These are phyloP conservation scores for Diutina pseudorugosa DNA, from an alignment of 1,139 yeast species.

Conservation along the genomic window DNA sequence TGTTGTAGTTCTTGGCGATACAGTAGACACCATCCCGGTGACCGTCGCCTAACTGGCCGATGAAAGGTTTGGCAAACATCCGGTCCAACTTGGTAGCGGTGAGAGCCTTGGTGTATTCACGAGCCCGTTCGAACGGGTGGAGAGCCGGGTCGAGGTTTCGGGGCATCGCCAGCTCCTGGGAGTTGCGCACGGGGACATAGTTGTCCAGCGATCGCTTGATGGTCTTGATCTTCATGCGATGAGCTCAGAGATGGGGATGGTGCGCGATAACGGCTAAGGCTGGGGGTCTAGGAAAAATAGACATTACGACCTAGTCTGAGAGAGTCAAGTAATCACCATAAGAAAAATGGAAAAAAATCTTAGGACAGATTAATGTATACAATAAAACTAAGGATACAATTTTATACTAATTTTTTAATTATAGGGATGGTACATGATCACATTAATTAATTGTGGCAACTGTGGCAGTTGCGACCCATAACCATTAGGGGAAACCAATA, in stretches of 20 bases:
- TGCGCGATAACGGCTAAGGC: neutral
- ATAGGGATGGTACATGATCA: too few relatives aligned
- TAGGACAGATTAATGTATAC: too few relatives aligned
- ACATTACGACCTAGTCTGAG: too few relatives aligned
- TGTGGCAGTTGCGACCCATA: neutral
- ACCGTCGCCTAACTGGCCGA: slow-evolving; percentile 90
- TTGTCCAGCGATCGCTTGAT: slow-evolving; percentile 83
- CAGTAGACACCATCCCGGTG: slow-evolving; percentile 94
- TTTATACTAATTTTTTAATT: too few relatives aligned
- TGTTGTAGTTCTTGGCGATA: slow-evolving; percentile 65
- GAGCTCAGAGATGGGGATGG: neutral
- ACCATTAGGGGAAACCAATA: neutral
- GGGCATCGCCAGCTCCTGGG: slow-evolving; percentile 79
- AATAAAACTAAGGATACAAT: too few relatives aligned
- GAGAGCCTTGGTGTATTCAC: slow-evolving; percentile 90
- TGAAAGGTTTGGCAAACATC: slow-evolving; percentile 95
- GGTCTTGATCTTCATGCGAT: slow-evolving; percentile 69
- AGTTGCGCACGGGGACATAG: slow-evolving; percentile 83
- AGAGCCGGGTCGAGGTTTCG: slow-evolving; percentile 88
- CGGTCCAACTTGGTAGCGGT: slow-evolving; percentile 93
- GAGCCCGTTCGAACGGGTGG: slow-evolving; percentile 93
- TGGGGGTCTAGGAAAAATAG: too few relatives aligned
- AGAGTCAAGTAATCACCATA: too few relatives aligned
- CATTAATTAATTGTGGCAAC: neutral
- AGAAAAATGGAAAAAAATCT: too few relatives aligned